Evolutionary conservation across 1,139 yeast species (phyloP), one percentile per base, ranked within the genome.

Genomic region (Yamadazyma mexicana): DNA sequence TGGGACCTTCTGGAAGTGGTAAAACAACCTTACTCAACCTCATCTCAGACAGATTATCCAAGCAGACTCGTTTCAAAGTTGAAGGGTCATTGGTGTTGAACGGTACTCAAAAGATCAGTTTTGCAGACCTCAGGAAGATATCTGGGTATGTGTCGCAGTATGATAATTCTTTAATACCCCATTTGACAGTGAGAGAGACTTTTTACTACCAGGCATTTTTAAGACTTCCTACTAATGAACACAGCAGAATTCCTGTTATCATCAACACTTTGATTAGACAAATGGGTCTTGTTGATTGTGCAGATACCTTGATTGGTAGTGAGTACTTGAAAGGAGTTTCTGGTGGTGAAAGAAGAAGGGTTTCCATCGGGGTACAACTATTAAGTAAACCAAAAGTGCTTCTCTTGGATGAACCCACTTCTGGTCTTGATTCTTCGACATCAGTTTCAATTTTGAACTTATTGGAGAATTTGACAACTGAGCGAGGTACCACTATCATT

Each of bases 1-100:
- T 87, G 84, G 96, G 96, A 0, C 95, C 95, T 0, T 85, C 94
- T 1, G 95, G 95, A 0, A 81, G 89, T 5, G 96, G 95, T 3
- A 87, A 87, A 55, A 82, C 94, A 0, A 83, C 95, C 0, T 59
- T 87, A 23, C 62, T 87, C 41, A 87, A 84, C 51, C 66, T 74
- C 36, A 65, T 87, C 31, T 81, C 94, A 11, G 79, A 83, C 17
- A 67, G 95, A 43, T 58, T 83, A 62, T 71, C 75, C 10, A 67
- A 55, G 44, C 52, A 62, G 30, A 37, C 56, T 1, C 50, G 47
- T 2, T 66, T 55, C 35, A 34, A 47, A 2, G 35, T 54, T 2
- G 47, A 46, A 12, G 73, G 73, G 0, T 44, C 45, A 4, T 54
- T 69, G 5, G 39, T 42, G 4, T 44, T 59, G 7, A 48, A 48